Conservation (phyloP, 2,329 filamentous ascomycete species). For the Alternaria tenuissima region DNA sequence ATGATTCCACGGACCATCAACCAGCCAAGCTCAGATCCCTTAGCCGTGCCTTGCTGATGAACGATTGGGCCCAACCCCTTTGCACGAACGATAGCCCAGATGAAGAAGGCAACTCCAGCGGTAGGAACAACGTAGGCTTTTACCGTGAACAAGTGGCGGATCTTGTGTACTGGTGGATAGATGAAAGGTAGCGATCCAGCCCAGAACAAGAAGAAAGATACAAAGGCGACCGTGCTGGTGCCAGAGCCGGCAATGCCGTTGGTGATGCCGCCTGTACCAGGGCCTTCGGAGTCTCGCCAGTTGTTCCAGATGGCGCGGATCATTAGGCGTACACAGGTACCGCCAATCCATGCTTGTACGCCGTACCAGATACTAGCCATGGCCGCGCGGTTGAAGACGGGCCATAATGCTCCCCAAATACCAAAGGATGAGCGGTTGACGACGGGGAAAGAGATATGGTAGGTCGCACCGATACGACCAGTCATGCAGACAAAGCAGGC, state of each 20-base stretch:
- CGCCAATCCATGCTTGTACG: constrained; percentile 84
- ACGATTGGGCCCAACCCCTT: constrained; percentile 86
- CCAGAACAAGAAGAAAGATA: constrained; percentile 90
- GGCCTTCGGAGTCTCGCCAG: constrained; percentile 58
- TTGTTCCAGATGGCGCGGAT: constrained; percentile 82
- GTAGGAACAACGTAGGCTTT: constrained; percentile 85
- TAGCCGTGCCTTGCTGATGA: constrained; percentile 67
- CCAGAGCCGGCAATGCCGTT: constrained; percentile 75
- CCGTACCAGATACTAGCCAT: constrained; percentile 91
- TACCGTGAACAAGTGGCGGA: constrained; percentile 88
- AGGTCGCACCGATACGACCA: constrained; percentile 83
- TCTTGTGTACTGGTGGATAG: constrained; percentile 88
- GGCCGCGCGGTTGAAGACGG: constrained; percentile 85
- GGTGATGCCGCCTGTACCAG: constrained; percentile 58
- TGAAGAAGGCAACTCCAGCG: constrained; percentile 85
- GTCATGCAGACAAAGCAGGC: constrained; percentile 75
- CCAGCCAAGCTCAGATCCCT: constrained; percentile 79
- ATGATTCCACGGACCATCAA: constrained; percentile 85
- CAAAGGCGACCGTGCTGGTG: constrained; percentile 77
- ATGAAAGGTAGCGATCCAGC: constrained; percentile 79
- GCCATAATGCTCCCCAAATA: constrained; percentile 89
- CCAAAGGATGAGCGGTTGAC: constrained; percentile 81
- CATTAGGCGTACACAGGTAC: constrained; percentile 85
- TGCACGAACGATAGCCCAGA: constrained; percentile 84
- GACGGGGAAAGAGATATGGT: constrained; percentile 90